Conservation (phyloP, 345 rosid genomes). For the Ceriops zippeliana region DNA sequence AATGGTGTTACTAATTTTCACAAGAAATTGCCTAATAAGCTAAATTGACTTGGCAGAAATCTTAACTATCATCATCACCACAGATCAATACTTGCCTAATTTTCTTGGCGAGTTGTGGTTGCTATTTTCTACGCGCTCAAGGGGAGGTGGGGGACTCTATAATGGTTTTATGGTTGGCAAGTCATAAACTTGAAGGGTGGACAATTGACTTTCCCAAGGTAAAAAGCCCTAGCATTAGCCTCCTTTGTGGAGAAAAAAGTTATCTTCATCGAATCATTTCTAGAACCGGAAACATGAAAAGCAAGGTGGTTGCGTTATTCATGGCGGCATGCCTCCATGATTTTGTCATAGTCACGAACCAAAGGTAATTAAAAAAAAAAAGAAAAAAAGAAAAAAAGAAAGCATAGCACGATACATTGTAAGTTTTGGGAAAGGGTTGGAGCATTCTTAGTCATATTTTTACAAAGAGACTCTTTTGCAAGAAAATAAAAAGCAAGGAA, state of each 20-base stretch:
- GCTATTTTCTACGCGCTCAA: background rate
- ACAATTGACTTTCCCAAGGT: constrained; percentile 23
- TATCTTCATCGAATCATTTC: constrained; percentile 8
- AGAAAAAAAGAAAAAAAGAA: too few species aligned
- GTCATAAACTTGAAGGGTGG: constrained; percentile 8
- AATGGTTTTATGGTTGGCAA: background rate
- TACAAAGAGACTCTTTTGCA: background rate
- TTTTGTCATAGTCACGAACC: constrained; percentile 15
- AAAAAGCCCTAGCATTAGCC: background rate
- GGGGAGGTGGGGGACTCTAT: background rate
- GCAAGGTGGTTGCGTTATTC: constrained; percentile 9
- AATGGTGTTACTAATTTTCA: too few species aligned
- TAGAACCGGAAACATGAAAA: constrained; percentile 1
- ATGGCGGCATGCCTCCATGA: constrained; percentile 16
- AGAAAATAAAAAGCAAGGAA: background rate
- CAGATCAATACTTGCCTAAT: too few species aligned
- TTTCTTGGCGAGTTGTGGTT: background rate
- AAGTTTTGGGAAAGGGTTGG: background rate
- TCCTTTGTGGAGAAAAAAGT: constrained; percentile 9
- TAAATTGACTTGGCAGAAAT: too few species aligned
- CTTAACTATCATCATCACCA: too few species aligned
- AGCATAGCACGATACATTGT: background rate
- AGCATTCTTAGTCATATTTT: too few species aligned
- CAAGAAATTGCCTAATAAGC: too few species aligned
- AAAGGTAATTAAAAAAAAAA: background rate